Conservation (phyloP, 2,329 filamentous ascomycete species). For the Pseudocercospora pini-densiflorae region DNA sequence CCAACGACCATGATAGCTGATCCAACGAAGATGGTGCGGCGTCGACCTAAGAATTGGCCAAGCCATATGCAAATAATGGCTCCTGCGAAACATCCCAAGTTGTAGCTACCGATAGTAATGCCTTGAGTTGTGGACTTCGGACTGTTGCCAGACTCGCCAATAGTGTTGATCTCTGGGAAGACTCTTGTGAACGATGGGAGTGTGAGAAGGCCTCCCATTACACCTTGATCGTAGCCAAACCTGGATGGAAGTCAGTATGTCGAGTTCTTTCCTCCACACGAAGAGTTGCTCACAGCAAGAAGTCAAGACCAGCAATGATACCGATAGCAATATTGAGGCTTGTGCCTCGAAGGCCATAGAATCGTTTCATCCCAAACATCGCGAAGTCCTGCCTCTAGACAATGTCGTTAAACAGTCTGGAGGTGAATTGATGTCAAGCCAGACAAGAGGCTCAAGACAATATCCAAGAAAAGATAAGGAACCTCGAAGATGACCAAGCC, state of each 20-base stretch:
- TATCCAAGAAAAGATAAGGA: conserved; percentile 3
- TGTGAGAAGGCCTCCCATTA: conserved; percentile 51
- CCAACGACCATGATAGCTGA: conserved; percentile 56
- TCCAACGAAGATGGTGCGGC: conserved; percentile 56
- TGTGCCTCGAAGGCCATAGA: conserved; percentile 47
- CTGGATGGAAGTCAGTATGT: background rate
- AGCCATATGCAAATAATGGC: conserved; percentile 55
- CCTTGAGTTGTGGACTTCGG: conserved; percentile 24
- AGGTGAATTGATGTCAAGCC: background rate
- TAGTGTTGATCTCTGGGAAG: conserved; percentile 47
- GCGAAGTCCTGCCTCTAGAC: background rate
- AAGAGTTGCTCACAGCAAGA: conserved; percentile 23
- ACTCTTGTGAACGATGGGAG: conserved; percentile 46
- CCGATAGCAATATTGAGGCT: conserved; percentile 49
- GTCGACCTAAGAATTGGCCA: conserved; percentile 57
- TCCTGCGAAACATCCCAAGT: conserved; percentile 55
- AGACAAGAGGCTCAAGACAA: conserved; percentile 4
- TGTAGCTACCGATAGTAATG: conserved; percentile 34
- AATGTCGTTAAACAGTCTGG: background rate
- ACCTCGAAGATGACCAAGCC: background rate
- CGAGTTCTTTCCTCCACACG: background rate
- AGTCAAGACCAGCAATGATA: conserved; percentile 50
- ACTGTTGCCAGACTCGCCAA: conserved; percentile 16
- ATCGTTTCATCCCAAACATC: conserved; percentile 30
- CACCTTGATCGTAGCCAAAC: conserved; percentile 37